These are phyloP conservation scores for Chrysosphaeria jannelii DNA, from an alignment of 2,329 filamentous ascomycete genomes.

Conservation along the genomic window DNA sequence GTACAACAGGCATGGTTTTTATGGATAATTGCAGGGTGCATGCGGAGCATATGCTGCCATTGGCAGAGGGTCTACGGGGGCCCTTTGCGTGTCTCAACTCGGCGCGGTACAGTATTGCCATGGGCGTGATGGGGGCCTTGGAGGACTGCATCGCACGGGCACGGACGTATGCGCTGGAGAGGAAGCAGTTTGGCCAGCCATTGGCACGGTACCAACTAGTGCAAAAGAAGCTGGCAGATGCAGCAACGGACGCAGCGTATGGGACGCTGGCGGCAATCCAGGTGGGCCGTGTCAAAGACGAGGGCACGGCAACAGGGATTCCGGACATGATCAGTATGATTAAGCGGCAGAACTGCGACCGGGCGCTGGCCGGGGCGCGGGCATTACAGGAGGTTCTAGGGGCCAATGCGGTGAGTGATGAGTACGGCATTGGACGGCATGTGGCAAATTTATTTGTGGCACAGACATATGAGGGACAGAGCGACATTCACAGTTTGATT, in stretches of 20 bases:
- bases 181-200: conserved; percentile 86
- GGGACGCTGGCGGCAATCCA: conserved; percentile 75
- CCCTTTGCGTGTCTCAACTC: conserved; percentile 89
- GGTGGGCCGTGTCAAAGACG: conserved; percentile 77
- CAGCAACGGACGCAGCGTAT: conserved; percentile 66
- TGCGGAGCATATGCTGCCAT: conserved; percentile 76
- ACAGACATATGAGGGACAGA: conserved; percentile 94
- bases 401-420: conserved; percentile 91
- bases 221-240: conserved; percentile 93
- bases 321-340: conserved; percentile 96
- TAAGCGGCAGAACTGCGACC: conserved; percentile 92
- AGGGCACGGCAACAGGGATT: conserved; percentile 44
- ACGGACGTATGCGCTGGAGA: conserved; percentile 64
- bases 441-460: conserved; percentile 92
- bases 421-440: conserved; percentile 84
- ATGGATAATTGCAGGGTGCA: conserved; percentile 74
- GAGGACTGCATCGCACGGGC: conserved; percentile 71
- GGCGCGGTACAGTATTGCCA: conserved; percentile 75
- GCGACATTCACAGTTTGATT: conserved; percentile 70
- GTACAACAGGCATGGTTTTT: conserved; percentile 93
- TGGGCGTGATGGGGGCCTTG: conserved; percentile 76
- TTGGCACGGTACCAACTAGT: conserved; percentile 88
- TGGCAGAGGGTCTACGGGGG: conserved; percentile 58
- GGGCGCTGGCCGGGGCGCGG: conserved; percentile 51
- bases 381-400: conserved; percentile 84